Evolutionary conservation across 1,284 basidiomycete species (phyloP), one percentile per base, ranked within the genome.

Genomic region (Abortiporus biennis): DNA sequence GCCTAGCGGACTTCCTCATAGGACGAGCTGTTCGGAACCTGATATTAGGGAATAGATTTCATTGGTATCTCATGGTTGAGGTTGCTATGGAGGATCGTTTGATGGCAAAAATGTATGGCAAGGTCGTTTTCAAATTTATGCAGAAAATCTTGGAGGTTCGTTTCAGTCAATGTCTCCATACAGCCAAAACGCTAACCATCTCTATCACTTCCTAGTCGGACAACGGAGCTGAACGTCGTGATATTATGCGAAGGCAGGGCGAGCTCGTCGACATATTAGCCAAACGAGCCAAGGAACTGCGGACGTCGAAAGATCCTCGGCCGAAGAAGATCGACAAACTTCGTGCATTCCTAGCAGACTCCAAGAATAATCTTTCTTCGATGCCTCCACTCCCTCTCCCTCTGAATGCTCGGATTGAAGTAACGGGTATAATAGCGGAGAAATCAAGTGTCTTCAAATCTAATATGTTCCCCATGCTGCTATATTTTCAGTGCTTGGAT

Each of bases 61-160:
- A 96, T 59, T 99, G 96, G 96, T 99, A 99, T 55, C 78, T 99
- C 42, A 91, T 92, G 75, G 95, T 99, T 2, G 96, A 99, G 62
- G 85, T 81, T 20, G 76, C 77, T 6, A 65, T 83, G 25, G 84
- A 89, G 52, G 91, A 93, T 58, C 80, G 82, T 40, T 67, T 81
- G 20, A 80, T 88, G 57, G 90, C 90, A 2, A 90, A 90, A 67
- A 90, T 98, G 82, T 99, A 93, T 57, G 87, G 82, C 1, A 77
- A 85, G 38, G 90, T 99, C 1, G 88, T 90, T 8, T 89, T 79
- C 64, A 85, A 84, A 46, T 98, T 92, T 58, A 85, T 92, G 76
- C 80, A 79, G 52, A 85, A 85, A 61, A 78, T 96, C 30, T 68
- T 85, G 2, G 88, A 95, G 74, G 92, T 90, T 54, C 38, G 72